Conservation (phyloP, 2,329 filamentous ascomycete genomes). For the Trichoderma lentiforme region DNA sequence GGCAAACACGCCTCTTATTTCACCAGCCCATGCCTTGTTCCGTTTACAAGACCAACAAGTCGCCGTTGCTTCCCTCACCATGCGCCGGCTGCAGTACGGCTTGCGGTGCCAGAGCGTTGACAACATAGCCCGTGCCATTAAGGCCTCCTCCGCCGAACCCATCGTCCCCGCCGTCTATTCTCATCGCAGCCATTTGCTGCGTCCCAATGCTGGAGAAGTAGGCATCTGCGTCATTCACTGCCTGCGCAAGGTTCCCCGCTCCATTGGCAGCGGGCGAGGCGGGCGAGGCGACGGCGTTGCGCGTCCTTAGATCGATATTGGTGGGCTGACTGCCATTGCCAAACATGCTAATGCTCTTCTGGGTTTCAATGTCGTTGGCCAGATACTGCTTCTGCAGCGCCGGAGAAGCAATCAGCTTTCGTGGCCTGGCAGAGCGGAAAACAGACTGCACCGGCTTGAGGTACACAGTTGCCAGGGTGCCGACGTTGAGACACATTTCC, state of each 20-base stretch:
- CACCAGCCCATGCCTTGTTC: background rate
- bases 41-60: slow-evolving; percentile 64
- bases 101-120: slow-evolving; percentile 78
- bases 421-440: slow-evolving; percentile 81
- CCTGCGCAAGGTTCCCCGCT: slow-evolving; percentile 58
- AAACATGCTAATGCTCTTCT: slow-evolving; percentile 60
- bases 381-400: slow-evolving; percentile 74
- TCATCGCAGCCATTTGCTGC: slow-evolving; percentile 70
- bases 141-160: slow-evolving; percentile 58
- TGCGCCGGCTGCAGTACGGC: slow-evolving; percentile 68
- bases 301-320: slow-evolving; percentile 46
- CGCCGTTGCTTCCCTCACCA: slow-evolving; percentile 63
- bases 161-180: slow-evolving; percentile 60
- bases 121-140: slow-evolving; percentile 60
- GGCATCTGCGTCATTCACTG: slow-evolving; percentile 79
- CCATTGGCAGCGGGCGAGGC: slow-evolving; percentile 25
- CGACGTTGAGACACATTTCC: slow-evolving; percentile 95
- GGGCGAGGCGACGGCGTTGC: slow-evolving; percentile 19
- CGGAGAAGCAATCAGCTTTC: slow-evolving; percentile 76
- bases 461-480: slow-evolving; percentile 94
- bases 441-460: slow-evolving; percentile 97
- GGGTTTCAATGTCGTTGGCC: slow-evolving; percentile 49
- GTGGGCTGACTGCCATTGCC: slow-evolving; percentile 51
- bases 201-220: slow-evolving; percentile 81
- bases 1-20: background rate